Base-by-base conservation (phyloP, 2,329 filamentous ascomycete genomes). In the Aplosporella prunicola region DNA sequence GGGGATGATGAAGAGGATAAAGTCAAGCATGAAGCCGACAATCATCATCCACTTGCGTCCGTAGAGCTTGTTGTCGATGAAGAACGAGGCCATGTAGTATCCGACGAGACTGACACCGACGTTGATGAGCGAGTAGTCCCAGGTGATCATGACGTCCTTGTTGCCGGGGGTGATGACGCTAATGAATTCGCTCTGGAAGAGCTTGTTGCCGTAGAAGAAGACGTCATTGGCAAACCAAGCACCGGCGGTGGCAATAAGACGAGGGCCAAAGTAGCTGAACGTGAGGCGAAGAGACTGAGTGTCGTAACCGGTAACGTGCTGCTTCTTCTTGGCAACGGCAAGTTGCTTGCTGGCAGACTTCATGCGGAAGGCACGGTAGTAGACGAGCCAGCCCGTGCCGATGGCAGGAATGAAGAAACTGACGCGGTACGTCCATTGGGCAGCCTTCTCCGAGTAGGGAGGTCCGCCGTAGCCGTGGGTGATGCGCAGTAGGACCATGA, bases 131-230 rank as follows among this genome's bases (percentile, higher is more conserved):
- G 91, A 94, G 80, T 87, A 96, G 31, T 85, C 69, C 89, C 89
- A 96, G 43, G 74, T 80, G 22, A 79, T 80, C 76, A 94, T 82
- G 57, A 95, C 75, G 6, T 82, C 86, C 23, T 68, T 63, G 45
- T 76, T 74, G 47, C 72, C 63, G 36, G 77, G 71, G 38, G 79
- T 82, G 48, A 95, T 80, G 55, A 91, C 82, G 20, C 67, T 68
- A 64, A 95, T 94, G 66, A 95, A 95, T 57, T 89, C 76, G 45
- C 74, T 76, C 66, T 94, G 88, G 74, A 95, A 95, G 37, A 95
- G 80, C 73, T 94, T 95, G 80, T 94, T 95, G 51, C 89, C 89
- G 68, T 96, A 96, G 71, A 96, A 96, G 73, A 96, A 95, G 48
- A 96, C 82, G 55, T 96, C 89, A 62, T 96, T 96, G 67, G 80